Base-by-base conservation (phyloP, 148 eudicot genomes). In the Rhododendron williamsianum region DNA sequence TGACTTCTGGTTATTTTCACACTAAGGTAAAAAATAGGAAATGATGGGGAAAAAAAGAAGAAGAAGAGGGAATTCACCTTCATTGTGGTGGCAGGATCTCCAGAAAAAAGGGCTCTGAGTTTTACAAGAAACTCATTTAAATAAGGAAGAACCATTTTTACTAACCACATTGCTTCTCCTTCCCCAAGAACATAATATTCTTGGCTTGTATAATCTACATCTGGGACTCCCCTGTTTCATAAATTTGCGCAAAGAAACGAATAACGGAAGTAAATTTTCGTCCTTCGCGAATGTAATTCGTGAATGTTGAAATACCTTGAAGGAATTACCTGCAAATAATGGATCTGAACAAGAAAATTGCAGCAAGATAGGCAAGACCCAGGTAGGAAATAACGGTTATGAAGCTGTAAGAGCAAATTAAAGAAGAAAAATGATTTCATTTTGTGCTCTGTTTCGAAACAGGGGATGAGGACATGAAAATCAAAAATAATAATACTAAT, bases 61-160 rank as follows among this genome's bases (percentile, higher is more conserved):
- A 33, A 33, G 35, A 33, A 4, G 60, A 0, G 18, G 30, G 67
- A 41, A 84, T 54, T 77, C 10, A 93, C 98, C 98, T 94, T 94
- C 96, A 95, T 91, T 80, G 98, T 95, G 78, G 91, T 92, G 23
- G 91, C 90, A 88, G 98, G 98, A 88, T 95, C 98, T 84, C 98
- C 98, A 84, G 93, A 91, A 83, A 95, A 95, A 76, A 95, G 90
- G 49, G 89, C 91, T 88, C 85, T 95, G n/a, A 95, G 56, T 72
- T 92, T 92, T 27, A 89, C 52, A 35, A 95, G 92, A 81, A 89
- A 91, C 84, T 95, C 98, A 89, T 95, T 95, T 45, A 95, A 18
- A 87, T 88, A 92, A 58, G 98, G 98, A 80, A 95, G 91, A 52
- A 93, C 23, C 82, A 92, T 65, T 88, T 93, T 91, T 48, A 92